Evolutionary conservation across 345 rosid species (phyloP).

Genomic region (Eucalyptus polyanthemos): DNA sequence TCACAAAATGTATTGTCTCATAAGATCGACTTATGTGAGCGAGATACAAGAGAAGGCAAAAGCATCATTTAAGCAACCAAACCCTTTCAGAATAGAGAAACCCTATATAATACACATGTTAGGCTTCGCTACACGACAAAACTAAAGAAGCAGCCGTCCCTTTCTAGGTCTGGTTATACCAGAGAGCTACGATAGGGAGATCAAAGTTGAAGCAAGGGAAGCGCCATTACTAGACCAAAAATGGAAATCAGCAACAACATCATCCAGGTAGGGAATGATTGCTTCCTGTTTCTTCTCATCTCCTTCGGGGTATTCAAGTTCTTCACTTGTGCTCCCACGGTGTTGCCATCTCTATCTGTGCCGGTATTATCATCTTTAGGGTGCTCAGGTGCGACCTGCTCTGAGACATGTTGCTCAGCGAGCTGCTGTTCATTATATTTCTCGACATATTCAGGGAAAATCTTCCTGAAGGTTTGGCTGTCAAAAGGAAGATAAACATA

Average conservation of each 20-base stretch:
- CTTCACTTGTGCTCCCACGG: conserved; percentile 20
- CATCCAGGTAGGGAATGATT: conserved; percentile 76
- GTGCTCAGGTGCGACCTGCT: conserved; percentile 20
- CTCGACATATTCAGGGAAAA: conserved; percentile 92
- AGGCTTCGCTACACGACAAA: not conserved
- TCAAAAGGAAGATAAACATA: not conserved
- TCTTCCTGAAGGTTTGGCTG: conserved; percentile 81
- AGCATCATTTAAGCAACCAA: not conserved
- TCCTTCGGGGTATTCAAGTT: conserved; percentile 9
- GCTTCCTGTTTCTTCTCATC: conserved; percentile 39
- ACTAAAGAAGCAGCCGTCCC: not conserved
- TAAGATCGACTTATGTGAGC: not conserved
- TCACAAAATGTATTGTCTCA: not conserved
- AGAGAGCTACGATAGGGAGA: not conserved
- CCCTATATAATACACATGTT: not conserved
- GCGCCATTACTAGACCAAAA: conserved; percentile 89
- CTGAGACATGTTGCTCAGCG: conserved; percentile 31
- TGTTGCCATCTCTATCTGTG: conserved; percentile 15
- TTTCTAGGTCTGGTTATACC: not conserved
- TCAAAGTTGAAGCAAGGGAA: conserved; percentile 93
- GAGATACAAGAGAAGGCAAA: not conserved
- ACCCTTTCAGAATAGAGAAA: not conserved
- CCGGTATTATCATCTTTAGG: conserved; percentile 22
- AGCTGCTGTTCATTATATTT: conserved; percentile 53
- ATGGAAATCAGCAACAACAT: conserved; percentile 73